These are phyloP conservation scores for Geranomyces michiganensis DNA, from an alignment of 192 early-diverging fungal species.

Conservation along the genomic window DNA sequence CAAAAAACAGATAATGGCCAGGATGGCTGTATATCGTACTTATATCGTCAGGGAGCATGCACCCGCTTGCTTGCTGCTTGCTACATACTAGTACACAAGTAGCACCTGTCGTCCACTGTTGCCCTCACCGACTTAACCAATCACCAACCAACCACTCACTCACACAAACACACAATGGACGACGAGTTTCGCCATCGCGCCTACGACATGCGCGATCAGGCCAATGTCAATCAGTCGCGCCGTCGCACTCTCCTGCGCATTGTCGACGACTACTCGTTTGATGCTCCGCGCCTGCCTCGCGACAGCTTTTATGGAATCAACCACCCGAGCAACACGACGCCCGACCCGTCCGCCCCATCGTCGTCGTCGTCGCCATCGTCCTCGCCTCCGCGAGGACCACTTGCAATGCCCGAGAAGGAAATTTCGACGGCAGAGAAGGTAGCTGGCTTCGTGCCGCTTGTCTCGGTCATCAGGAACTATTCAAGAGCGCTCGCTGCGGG, in stretches of 20 bases:
- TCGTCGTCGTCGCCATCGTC: background rate
- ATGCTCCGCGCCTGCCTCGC: background rate
- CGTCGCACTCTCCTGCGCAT: slow-evolving; percentile 8
- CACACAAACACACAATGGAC: too few relatives aligned
- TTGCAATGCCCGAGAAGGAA: background rate
- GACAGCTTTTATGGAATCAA: background rate
- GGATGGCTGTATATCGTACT: too few relatives aligned
- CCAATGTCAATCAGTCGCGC: background rate
- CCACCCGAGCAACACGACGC: background rate
- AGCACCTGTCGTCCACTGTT: too few relatives aligned
- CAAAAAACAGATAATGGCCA: too few relatives aligned
- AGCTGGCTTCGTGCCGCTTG: background rate
- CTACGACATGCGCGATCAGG: too few relatives aligned
- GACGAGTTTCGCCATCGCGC: too few relatives aligned
- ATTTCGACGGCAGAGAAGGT: background rate
- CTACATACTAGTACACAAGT: too few relatives aligned
- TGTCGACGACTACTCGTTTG: slow-evolving; percentile 11
- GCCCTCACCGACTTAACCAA: too few relatives aligned
- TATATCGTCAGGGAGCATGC: too few relatives aligned
- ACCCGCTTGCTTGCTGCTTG: too few relatives aligned
- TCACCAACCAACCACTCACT: too few relatives aligned
- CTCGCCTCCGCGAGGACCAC: background rate
- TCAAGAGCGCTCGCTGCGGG: slow-evolving; percentile 1
- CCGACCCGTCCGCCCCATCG: background rate
- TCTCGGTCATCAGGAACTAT: slow-evolving; percentile 10